These are phyloP conservation scores for Neonectria neomacrospora DNA, from an alignment of 2,329 filamentous ascomycete genomes.

Conservation along the genomic window DNA sequence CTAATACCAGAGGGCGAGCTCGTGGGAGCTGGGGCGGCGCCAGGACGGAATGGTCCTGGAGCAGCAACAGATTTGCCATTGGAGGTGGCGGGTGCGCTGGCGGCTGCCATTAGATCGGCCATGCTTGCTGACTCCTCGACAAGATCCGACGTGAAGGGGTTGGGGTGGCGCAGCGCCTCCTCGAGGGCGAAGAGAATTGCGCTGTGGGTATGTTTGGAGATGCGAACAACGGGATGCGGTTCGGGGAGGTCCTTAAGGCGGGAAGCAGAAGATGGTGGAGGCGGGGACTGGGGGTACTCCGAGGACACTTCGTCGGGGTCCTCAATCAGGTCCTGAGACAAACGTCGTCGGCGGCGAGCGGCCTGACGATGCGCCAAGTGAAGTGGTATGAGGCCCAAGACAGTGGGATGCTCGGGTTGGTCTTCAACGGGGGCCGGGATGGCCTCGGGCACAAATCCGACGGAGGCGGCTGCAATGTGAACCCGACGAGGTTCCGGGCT, in stretches of 20 bases:
- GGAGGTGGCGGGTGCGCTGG: constrained; percentile 64
- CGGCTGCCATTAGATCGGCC: constrained; percentile 78
- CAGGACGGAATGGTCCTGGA: constrained; percentile 56
- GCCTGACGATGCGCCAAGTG: constrained; percentile 54
- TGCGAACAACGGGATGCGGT: constrained; percentile 65
- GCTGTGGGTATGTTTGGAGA: constrained; percentile 86
- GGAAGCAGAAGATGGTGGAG: constrained; percentile 45
- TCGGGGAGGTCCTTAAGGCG: constrained; percentile 49
- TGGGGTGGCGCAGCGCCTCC: constrained; percentile 85
- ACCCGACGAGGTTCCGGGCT: constrained; percentile 56
- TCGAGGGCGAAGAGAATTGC: constrained; percentile 94
- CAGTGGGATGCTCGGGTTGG: constrained; percentile 41
- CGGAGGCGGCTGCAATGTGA: constrained; percentile 59
- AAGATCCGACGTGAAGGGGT: constrained; percentile 84
- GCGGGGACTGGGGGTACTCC: constrained; percentile 43
- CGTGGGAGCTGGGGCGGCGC: constrained; percentile 61
- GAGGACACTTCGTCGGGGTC: constrained; percentile 55
- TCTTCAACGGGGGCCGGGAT: constrained; percentile 38
- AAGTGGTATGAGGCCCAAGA: constrained; percentile 48
- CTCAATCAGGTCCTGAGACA: constrained; percentile 62
- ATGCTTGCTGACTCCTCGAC: constrained; percentile 92
- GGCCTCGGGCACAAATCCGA: constrained; percentile 59
- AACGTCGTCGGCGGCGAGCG: constrained; percentile 48
- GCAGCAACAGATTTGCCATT: constrained; percentile 64
- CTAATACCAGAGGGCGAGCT: constrained; percentile 75